Conservation (phyloP, 164 flowering plant species). For the Vitis labrusca region DNA sequence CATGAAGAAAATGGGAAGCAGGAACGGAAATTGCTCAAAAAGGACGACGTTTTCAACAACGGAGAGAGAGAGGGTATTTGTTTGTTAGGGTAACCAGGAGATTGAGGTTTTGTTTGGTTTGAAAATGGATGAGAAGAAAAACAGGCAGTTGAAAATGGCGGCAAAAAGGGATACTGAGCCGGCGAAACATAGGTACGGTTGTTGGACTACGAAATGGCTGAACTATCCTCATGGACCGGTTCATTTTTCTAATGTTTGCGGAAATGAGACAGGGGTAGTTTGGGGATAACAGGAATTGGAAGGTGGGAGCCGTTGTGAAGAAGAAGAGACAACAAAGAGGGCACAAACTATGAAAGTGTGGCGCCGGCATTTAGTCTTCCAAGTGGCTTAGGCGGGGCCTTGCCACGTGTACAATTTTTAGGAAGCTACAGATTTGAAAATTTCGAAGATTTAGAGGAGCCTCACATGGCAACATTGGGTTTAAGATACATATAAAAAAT, state of each 20-base stretch:
- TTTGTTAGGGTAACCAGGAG: not conserved
- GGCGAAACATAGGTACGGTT: not conserved
- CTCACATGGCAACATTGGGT: no score
- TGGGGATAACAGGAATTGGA: not conserved
- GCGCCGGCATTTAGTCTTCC: not conserved
- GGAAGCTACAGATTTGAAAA: no score
- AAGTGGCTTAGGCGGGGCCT: not conserved
- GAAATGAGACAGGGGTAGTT: not conserved
- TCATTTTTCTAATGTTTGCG: not conserved
- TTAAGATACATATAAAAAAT: no score
- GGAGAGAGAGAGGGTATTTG: constrained; percentile 3
- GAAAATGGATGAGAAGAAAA: constrained; percentile 18
- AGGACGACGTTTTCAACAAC: not conserved
- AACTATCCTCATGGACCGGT: not conserved
- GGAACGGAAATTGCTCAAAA: no score
- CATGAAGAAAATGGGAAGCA: not conserved
- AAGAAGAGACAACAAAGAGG: not conserved
- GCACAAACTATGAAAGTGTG: not conserved
- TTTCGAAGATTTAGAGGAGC: no score
- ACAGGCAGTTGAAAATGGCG: constrained; percentile 25
- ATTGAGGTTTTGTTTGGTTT: not conserved
- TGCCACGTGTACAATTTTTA: not conserved
- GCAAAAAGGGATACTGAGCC: constrained; percentile 15
- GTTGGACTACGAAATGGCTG: not conserved
- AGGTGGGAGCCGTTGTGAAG: not conserved